Base-by-base conservation (phyloP, 495 filamentous ascomycete genomes). In the Parathielavia hyrcaniae region DNA sequence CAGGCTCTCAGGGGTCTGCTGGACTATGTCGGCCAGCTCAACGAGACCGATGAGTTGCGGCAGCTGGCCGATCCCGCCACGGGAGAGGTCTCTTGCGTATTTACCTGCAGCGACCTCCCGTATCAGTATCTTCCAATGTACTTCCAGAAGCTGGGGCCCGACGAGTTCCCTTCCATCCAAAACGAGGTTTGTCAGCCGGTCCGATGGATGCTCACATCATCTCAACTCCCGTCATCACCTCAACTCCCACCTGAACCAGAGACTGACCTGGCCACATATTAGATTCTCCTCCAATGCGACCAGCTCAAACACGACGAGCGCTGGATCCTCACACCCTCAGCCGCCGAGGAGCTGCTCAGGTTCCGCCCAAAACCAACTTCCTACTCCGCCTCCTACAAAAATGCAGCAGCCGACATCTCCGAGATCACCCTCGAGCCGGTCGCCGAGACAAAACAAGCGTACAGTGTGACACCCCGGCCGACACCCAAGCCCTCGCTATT, bases 61-160 rank as follows among this genome's bases (percentile, higher is more conserved):
- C 71, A 78, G 36, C 51, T 82, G 1, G 73, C 75, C 6, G 77
- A 75, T 1, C 66, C 68, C 0, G 71, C 73, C 17, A 65, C 65
- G 23, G 78, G 77, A 1, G 69, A 75, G 50, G 74, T 77, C n/a
- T 72, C 78, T 50, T 81, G 77, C 53, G 82, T 84, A 5, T 85
- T 86, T 64, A 64, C 82, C 13, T 83, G 80, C 67, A 81, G 80
- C 38, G 83, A 86, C 61, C 66, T 86, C 22, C 83, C 83, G 12
- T 84, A 86, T 57, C 82, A 86, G 65, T 84, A 86, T 53, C 75
- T 86, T 40, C 69, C 72, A 20, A 76, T 79, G 61, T 86, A 86
- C 58, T 85, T 83, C 57, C 64, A 78, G 44, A 83, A 81, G 60
- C 65, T 85, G 14, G 73, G 69, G 10, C 53, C 69, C 0, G 71